Conservation (phyloP, 1,284 basidiomycete genomes). For the Tremellales sp. region DNA sequence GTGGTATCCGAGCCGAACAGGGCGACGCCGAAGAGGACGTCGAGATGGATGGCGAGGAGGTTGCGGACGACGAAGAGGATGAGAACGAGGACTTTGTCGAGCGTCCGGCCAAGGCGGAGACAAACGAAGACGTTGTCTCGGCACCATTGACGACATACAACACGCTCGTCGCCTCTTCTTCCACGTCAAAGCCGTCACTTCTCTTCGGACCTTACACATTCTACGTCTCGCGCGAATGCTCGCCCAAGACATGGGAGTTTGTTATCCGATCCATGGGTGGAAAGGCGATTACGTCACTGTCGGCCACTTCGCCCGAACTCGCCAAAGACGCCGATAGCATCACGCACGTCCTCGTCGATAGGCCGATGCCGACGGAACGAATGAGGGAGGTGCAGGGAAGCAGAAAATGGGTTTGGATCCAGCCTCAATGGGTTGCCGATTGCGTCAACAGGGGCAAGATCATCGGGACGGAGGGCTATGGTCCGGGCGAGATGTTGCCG, state of each 20-base stretch:
- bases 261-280: constrained; percentile 88
- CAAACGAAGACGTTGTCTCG: constrained; percentile 49
- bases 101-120: constrained; percentile 59
- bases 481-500: constrained; percentile 80
- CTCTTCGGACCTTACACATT: constrained; percentile 87
- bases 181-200: constrained; percentile 53
- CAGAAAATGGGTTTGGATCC: constrained; percentile 76
- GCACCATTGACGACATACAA: constrained; percentile 71
- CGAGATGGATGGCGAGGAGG: constrained; percentile 41
- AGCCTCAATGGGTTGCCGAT: constrained; percentile 98
- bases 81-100: constrained; percentile 50
- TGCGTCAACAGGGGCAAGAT: constrained; percentile 85
- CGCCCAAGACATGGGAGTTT: constrained; percentile 91
- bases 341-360: constrained; percentile 94
- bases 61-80: constrained; percentile 46
- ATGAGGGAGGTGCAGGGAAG: constrained; percentile 61
- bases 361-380: constrained; percentile 60
- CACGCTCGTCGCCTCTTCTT: constrained; percentile 56
- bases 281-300: constrained; percentile 72
- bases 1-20: constrained; percentile 44
- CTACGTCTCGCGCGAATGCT: constrained; percentile 91
- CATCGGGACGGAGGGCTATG: constrained; percentile 79
- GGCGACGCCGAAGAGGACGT: constrained; percentile 32
- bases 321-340: constrained; percentile 64
- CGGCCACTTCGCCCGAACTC: constrained; percentile 59